Evolutionary conservation across 306 rosid genomes (phyloP).

Genomic region (Lathyrus tuberosus): DNA sequence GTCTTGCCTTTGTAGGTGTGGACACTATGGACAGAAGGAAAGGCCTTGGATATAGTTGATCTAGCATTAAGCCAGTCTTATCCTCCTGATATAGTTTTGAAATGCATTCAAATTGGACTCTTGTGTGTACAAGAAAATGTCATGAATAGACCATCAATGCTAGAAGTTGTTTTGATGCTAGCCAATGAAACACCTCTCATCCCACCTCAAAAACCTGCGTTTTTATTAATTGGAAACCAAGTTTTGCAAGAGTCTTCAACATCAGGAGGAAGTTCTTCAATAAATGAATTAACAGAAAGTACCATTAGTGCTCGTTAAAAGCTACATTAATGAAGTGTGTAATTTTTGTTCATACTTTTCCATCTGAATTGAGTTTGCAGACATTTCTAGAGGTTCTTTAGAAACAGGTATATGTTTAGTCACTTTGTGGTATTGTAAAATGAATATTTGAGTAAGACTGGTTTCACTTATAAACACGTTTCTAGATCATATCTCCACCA

Average conservation of each 20-base stretch:
- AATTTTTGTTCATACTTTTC: slow-evolving; percentile 2
- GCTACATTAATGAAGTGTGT: neutral
- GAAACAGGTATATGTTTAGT: neutral
- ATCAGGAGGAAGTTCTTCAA: slow-evolving; percentile 48
- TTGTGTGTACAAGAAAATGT: slow-evolving; percentile 58
- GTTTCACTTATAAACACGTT: too few relatives aligned
- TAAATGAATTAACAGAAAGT: slow-evolving; percentile 41
- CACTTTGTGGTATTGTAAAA: neutral
- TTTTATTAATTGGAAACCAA: slow-evolving; percentile 39
- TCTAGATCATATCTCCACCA: slow-evolving; percentile 36
- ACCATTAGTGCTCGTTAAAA: slow-evolving; percentile 37
- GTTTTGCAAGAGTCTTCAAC: slow-evolving; percentile 21
- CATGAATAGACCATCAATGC: slow-evolving; percentile 52
- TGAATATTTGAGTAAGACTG: neutral
- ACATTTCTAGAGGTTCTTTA: neutral
- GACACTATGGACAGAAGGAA: slow-evolving; percentile 61
- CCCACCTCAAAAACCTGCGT: slow-evolving; percentile 53
- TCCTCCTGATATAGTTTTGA: slow-evolving; percentile 29
- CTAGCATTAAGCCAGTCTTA: slow-evolving; percentile 29
- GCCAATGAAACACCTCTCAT: slow-evolving; percentile 49
- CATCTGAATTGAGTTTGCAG: slow-evolving; percentile 1
- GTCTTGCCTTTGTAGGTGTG: slow-evolving; percentile 52
- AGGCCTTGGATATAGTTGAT: slow-evolving; percentile 50
- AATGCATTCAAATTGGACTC: slow-evolving; percentile 61
- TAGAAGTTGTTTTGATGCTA: slow-evolving; percentile 56